phyloP scores from a whole-genome alignment of 768 basidiomycete genomes.

The Xanthoconium stramineum region DNA sequence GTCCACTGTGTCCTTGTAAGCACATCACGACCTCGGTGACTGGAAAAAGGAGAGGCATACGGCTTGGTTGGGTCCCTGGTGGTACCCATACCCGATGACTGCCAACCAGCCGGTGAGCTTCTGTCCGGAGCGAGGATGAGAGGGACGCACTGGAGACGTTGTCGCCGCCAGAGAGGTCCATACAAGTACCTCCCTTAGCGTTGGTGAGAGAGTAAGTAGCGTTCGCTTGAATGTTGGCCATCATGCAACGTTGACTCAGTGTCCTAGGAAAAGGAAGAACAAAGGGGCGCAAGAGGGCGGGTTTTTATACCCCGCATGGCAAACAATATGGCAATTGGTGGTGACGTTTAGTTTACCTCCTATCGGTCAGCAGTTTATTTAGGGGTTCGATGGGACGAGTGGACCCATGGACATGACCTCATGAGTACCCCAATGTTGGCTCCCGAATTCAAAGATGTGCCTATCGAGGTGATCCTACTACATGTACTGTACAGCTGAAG shows the following conservation, averaged over 20 bases:
- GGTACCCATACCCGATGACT: conserved; percentile 49
- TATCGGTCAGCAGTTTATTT: not conserved
- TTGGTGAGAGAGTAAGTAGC: conserved; percentile 47
- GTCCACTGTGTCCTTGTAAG: conserved; percentile 40
- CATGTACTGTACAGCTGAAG: conserved; percentile 14
- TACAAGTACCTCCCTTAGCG: conserved; percentile 46
- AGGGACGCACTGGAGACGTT: conserved; percentile 40
- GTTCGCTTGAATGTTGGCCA: conserved; percentile 33
- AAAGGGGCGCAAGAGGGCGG: not conserved
- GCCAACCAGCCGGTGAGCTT: not conserved
- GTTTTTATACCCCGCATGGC: not conserved
- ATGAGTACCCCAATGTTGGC: too few relatives aligned
- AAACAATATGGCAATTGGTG: too few relatives aligned
- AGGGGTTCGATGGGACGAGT: too few relatives aligned
- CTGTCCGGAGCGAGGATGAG: too few relatives aligned
- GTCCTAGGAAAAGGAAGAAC: not conserved
- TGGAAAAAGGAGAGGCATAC: conserved; percentile 24
- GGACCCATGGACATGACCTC: too few relatives aligned
- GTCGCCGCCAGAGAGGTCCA: conserved; percentile 56
- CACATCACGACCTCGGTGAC: not conserved
- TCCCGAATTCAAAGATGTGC: not conserved
- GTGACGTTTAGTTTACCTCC: not conserved
- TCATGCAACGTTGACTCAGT: not conserved
- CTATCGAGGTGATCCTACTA: conserved; percentile 15
- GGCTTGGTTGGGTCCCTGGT: conserved; percentile 48